Evolutionary conservation across 768 basidiomycete genomes (phyloP).

Genomic region (Inosperma sp.): DNA sequence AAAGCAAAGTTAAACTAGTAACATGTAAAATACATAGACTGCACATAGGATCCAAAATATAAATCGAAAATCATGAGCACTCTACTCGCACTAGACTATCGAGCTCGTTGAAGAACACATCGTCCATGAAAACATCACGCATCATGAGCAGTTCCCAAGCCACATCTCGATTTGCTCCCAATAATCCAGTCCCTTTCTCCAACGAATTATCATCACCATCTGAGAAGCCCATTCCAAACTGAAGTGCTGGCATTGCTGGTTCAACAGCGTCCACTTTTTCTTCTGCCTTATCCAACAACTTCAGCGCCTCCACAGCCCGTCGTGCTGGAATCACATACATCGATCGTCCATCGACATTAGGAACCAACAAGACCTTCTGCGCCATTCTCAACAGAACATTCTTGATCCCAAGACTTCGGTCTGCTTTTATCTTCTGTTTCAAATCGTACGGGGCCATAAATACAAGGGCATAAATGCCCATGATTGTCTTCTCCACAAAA

Average conservation of each 20-base stretch:
- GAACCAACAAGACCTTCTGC: constrained; percentile 53
- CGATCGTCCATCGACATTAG: constrained; percentile 44
- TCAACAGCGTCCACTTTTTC: constrained; percentile 71
- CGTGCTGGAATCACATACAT: constrained; percentile 54
- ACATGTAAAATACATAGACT: constrained; percentile 15
- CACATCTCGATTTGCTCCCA: constrained; percentile 67
- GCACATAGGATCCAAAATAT: constrained; percentile 23
- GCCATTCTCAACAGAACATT: constrained; percentile 68
- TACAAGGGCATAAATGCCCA: constrained; percentile 82
- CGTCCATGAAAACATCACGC: constrained; percentile 58
- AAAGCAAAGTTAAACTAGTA: constrained; percentile 9
- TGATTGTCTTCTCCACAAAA: constrained; percentile 72
- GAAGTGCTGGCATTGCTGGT: constrained; percentile 52
- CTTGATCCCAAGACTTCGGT: constrained; percentile 63
- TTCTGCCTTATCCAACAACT: constrained; percentile 69
- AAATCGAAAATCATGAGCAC: constrained; percentile 34
- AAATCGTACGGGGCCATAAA: constrained; percentile 76
- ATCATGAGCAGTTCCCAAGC: constrained; percentile 70
- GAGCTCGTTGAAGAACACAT: constrained; percentile 69
- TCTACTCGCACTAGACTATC: constrained; percentile 75
- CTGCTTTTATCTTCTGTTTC: constrained; percentile 64
- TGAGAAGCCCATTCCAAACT: constrained; percentile 84
- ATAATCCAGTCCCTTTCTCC: constrained; percentile 71
- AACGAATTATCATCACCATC: constrained; percentile 61
- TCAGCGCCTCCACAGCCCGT: constrained; percentile 72